phyloP scores from a whole-genome alignment of 1,139 yeast genomes.

The Spencermartinsiella ligniputridi region DNA sequence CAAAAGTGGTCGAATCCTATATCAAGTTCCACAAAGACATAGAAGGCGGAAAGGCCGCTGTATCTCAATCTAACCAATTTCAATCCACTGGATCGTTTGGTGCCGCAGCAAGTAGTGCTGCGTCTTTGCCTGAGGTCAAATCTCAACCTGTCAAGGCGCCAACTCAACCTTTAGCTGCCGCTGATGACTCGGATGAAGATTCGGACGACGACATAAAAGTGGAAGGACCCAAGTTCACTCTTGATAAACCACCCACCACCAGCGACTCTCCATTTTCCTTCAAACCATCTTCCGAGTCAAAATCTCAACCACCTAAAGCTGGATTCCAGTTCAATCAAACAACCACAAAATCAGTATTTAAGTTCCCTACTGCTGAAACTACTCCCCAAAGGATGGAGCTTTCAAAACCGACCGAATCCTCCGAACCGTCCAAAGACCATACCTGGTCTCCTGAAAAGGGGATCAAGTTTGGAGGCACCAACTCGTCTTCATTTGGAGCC shows the following conservation, averaged over 20 bases:
- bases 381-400: neutral
- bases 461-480: conserved; percentile 30
- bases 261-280: conserved; percentile 20
- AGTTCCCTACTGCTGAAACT: conserved; percentile 13
- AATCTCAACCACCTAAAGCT: neutral
- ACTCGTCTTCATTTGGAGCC: conserved; percentile 5
- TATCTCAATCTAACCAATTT: neutral
- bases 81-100: neutral
- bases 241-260: conserved; percentile 20
- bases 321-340: conserved; percentile 5
- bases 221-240: conserved; percentile 22
- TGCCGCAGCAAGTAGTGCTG: neutral
- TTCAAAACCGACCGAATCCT: conserved; percentile 7
- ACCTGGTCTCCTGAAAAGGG: conserved; percentile 36
- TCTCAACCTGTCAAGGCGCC: neutral
- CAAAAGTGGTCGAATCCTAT: conserved; percentile 57
- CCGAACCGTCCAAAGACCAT: conserved; percentile 14
- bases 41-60: conserved; percentile 24
- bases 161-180: neutral
- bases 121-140: neutral
- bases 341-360: conserved; percentile 14
- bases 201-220: conserved; percentile 20
- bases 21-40: conserved; percentile 49
- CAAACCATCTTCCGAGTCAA: neutral
- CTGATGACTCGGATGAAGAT: conserved; percentile 17